Evolutionary conservation across 2,329 filamentous ascomycete genomes (phyloP), one percentile per base, ranked within the genome.

Genomic region (Ceratocystis lukuohia): DNA sequence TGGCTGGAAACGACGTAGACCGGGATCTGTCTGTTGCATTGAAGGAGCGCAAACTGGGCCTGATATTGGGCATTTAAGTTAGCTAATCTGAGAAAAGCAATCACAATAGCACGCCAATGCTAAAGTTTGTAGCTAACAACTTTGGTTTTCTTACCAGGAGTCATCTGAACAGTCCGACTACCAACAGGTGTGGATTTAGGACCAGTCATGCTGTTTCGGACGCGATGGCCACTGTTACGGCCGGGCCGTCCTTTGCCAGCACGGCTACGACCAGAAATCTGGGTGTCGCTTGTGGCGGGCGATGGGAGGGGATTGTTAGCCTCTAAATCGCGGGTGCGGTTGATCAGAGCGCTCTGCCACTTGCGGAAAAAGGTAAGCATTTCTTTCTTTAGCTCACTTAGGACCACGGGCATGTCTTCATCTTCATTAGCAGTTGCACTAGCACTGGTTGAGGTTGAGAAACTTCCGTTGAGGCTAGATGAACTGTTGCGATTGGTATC

Each of bases 261-360:
- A 66, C 76, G 75, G 33, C 76, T 76, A 64, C 76, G 74, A 66
- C 76, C 76, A 4, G 33, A 57, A 17, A 64, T 28, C 12, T 59
- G 22, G 6, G 20, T 33, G 44, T 67, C 63, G 20, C 56, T 57
- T 28, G 44, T 46, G 5, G 61, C 61, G n/a, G 61, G 37, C 7
- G 61, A 33, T 17, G 46, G 62, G 3, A 56, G 20, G 22, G 64
- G 46, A 59, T 68, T 64, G 44, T 28, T 59, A 22, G 53, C 63
- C 37, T 68, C 64, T 10, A 91, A 80, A 45, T 94, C 87, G 20
- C 85, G 83, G 28, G 96, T 78, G 15, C 91, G 83, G 66, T 84
- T 80, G 50, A 89, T 77, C 8, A 96, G 83, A 12, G 80, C 79
- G 5, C 84, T 80, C 71, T 89, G 84, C 93, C 93, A 97, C 69